Percentiles rank a stretch among this genome's conserved stretches.
These are phyloP conservation scores for Amphirosellinia nigrospora DNA, from an alignment of 495 filamentous ascomycete genomes.

Conservation along the genomic window DNA sequence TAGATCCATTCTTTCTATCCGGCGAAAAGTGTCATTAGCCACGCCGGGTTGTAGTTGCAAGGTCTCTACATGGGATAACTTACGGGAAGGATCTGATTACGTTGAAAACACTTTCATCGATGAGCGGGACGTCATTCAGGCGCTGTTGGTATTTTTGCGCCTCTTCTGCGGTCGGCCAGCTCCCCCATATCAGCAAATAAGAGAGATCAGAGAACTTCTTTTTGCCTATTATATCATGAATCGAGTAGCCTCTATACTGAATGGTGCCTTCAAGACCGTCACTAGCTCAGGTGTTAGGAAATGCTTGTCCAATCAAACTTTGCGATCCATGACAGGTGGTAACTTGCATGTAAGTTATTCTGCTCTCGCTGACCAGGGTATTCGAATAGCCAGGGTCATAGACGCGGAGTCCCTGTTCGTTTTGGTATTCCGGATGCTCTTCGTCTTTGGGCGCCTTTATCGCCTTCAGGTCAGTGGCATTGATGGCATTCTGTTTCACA, in stretches of 20 bases:
- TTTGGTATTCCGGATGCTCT: conserved; percentile 16
- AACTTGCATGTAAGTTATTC: conserved; percentile 51
- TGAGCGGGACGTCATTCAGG: conserved; percentile 45
- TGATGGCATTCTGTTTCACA: conserved; percentile 48
- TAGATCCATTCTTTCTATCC: conserved; percentile 20
- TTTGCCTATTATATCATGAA: conserved; percentile 50
- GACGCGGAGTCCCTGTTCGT: conserved; percentile 47
- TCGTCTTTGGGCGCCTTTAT: conserved; percentile 41
- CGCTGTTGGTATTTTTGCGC: conserved; percentile 41
- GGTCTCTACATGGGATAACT: not conserved
- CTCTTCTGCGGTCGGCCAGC: conserved; percentile 47
- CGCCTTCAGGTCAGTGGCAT: conserved; percentile 51
- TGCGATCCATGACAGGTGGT: conserved; percentile 20
- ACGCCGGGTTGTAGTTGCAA: not conserved
- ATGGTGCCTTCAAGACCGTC: conserved; percentile 40
- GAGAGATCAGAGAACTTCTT: conserved; percentile 49
- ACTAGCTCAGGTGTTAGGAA: conserved; percentile 23
- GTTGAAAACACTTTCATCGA: conserved; percentile 42
- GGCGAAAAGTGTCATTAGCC: not conserved
- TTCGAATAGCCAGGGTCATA: conserved; percentile 59
- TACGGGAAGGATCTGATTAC: conserved; percentile 43
- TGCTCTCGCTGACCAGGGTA: conserved; percentile 52
- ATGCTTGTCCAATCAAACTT: not conserved
- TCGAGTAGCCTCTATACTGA: conserved; percentile 50
- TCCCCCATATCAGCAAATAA: conserved; percentile 56